Percentiles rank a stretch among this genome's conserved stretches.
These are phyloP conservation scores for Phytopythium sindhum DNA, from an alignment of 352 stramenopile genomes.

Conservation along the genomic window DNA sequence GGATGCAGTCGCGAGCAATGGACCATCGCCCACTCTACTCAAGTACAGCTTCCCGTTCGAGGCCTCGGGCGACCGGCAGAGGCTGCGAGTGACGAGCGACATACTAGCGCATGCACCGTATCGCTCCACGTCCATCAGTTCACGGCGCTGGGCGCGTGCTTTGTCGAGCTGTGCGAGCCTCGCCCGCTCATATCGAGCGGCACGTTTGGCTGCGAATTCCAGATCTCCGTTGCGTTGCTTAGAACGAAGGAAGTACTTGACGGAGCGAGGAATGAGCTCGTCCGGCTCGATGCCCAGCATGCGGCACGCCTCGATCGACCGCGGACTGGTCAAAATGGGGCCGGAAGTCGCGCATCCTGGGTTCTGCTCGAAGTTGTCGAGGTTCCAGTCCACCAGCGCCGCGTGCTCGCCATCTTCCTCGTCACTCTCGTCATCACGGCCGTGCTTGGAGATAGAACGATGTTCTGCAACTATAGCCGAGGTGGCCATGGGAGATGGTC, in stretches of 20 bases:
- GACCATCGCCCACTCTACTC: background rate
- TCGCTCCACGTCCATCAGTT: conserved; percentile 54
- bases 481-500: background rate
- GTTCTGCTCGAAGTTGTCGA: conserved; percentile 72
- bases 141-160: conserved; percentile 42
- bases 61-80: conserved; percentile 42
- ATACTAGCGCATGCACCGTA: conserved; percentile 42
- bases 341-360: conserved; percentile 11
- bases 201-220: conserved; percentile 48
- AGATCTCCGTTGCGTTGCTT: conserved; percentile 23
- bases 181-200: conserved; percentile 54
- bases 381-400: conserved; percentile 9
- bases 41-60: conserved; percentile 6
- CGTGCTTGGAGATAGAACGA: background rate
- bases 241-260: conserved; percentile 53
- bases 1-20: conserved; percentile 8
- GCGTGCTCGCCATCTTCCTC: background rate
- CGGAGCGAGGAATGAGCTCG: conserved; percentile 51
- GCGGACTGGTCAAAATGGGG: conserved; percentile 59
- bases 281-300: conserved; percentile 71
- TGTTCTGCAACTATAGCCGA: background rate
- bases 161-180: conserved; percentile 47
- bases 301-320: conserved; percentile 66
- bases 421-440: background rate
- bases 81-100: conserved; percentile 51